phyloP scores from a whole-genome alignment of 345 rosid genomes.

The Sisymbrium irio region DNA sequence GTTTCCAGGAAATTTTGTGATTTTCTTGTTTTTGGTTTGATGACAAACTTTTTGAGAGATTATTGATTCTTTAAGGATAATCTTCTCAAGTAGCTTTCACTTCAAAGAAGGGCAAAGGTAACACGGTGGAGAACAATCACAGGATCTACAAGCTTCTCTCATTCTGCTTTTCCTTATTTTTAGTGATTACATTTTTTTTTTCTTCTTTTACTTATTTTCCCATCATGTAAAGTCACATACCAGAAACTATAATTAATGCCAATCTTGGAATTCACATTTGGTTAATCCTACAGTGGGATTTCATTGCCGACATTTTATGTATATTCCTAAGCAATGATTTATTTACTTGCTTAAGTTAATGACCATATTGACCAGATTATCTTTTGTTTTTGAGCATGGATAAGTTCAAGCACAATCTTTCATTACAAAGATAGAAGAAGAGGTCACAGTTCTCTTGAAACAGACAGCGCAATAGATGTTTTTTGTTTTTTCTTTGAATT shows the following conservation, averaged over 20 bases:
- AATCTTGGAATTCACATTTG: slow-evolving; percentile 23
- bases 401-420: slow-evolving; percentile 13
- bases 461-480: slow-evolving; percentile 6
- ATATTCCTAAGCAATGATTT: not conserved
- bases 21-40: slow-evolving; percentile 1
- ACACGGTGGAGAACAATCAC: slow-evolving; percentile 16
- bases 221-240: slow-evolving; percentile 29
- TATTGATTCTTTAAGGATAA: slow-evolving; percentile 26
- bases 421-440: not conserved
- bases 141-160: not conserved
- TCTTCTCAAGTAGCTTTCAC: slow-evolving; percentile 23
- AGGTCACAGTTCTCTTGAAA: slow-evolving; percentile 3
- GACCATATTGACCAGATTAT: slow-evolving; percentile 4
- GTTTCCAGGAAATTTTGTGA: slow-evolving; percentile 37
- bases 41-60: slow-evolving; percentile 1
- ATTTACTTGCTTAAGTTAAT: not conserved
- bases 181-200: slow-evolving; percentile 4
- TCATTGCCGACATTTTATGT: slow-evolving; percentile 28
- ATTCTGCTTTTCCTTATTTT: not conserved
- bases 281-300: slow-evolving; percentile 25
- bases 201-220: not conserved
- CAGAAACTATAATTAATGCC: slow-evolving; percentile 8
- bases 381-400: not conserved
- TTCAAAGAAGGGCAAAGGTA: slow-evolving; percentile 20
- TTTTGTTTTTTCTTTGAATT: not conserved